These are phyloP conservation scores for Santalum album DNA, from an alignment of 164 flowering plant genomes.

Conservation along the genomic window DNA sequence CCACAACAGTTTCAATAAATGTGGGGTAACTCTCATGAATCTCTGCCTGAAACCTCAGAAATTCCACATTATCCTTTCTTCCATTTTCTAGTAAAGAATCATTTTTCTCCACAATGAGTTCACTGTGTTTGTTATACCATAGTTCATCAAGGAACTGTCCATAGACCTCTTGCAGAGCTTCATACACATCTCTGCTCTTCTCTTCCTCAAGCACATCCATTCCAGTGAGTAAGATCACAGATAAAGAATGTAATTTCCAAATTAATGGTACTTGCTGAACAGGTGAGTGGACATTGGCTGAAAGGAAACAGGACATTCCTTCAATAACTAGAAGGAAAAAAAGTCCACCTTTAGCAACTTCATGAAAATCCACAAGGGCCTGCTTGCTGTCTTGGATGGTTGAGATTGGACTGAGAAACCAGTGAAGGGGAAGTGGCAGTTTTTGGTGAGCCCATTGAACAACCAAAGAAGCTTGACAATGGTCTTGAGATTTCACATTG, in stretches of 20 bases:
- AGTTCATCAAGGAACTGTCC: conserved; percentile 49
- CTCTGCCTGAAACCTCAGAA: conserved; percentile 57
- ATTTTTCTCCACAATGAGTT: conserved; percentile 4
- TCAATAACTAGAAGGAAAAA: conserved; percentile 79
- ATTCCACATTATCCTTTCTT: conserved; percentile 15
- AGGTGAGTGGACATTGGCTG: conserved; percentile 29
- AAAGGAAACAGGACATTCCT: conserved; percentile 33
- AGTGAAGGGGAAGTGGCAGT: conserved; percentile 80
- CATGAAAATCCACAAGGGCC: conserved; percentile 22
- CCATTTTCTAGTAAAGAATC: conserved; percentile 14
- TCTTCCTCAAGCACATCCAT: conserved; percentile 70
- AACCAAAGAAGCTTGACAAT: conserved; percentile 20
- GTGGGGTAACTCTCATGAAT: conserved; percentile 74
- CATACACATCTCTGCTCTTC: conserved; percentile 53
- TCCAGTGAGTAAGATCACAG: conserved; percentile 51
- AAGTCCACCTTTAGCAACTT: conserved; percentile 61
- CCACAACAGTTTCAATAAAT: conserved; percentile 70
- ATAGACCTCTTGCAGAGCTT: conserved; percentile 59
- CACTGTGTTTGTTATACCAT: conserved; percentile 5
- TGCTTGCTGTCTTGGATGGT: conserved; percentile 21
- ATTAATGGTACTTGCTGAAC: conserved; percentile 48
- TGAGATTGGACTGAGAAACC: conserved; percentile 87
- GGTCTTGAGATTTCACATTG: conserved; percentile 11
- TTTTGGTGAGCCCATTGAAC: conserved; percentile 84
- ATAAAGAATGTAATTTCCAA: conserved; percentile 89